These are phyloP conservation scores for Gynandropsis gynandra DNA, from an alignment of 345 rosid genomes.

Conservation along the genomic window DNA sequence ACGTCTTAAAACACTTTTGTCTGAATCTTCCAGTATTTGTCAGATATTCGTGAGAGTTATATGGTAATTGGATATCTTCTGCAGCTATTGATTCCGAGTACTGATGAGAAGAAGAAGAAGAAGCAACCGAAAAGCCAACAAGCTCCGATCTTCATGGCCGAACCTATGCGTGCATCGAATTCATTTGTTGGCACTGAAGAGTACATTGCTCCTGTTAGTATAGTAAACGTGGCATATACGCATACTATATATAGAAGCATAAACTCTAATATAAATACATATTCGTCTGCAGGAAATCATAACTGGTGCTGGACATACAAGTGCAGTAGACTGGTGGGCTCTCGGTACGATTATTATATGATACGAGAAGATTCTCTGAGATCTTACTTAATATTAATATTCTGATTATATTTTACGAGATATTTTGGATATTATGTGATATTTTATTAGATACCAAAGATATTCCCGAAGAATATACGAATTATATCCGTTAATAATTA, in stretches of 20 bases:
- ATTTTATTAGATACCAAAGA: no score
- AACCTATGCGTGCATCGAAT: conserved; percentile 94
- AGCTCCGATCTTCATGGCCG: conserved; percentile 80
- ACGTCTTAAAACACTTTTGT: neutral
- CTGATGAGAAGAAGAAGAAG: conserved; percentile 58
- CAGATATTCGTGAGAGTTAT: neutral
- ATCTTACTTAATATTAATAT: no score
- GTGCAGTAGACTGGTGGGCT: conserved; percentile 99
- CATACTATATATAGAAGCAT: neutral
- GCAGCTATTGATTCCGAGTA: conserved; percentile 62
- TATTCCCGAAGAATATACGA: no score
- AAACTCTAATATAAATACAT: neutral
- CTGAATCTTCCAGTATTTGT: neutral
- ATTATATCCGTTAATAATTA: no score
- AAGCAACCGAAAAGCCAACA: conserved; percentile 43
- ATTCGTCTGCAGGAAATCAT: conserved; percentile 62
- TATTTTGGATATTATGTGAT: no score
- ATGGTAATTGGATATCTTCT: neutral
- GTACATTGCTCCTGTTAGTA: conserved; percentile 89
- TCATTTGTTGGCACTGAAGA: conserved; percentile 98
- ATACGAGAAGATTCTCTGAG: no score
- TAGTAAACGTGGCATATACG: neutral
- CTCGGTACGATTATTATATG: no score
- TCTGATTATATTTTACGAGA: no score
- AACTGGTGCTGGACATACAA: conserved; percentile 79